Percentiles rank a stretch among this genome's conserved stretches.
These are phyloP conservation scores for Podospora comata DNA, from an alignment of 495 filamentous ascomycete genomes.

Conservation along the genomic window DNA sequence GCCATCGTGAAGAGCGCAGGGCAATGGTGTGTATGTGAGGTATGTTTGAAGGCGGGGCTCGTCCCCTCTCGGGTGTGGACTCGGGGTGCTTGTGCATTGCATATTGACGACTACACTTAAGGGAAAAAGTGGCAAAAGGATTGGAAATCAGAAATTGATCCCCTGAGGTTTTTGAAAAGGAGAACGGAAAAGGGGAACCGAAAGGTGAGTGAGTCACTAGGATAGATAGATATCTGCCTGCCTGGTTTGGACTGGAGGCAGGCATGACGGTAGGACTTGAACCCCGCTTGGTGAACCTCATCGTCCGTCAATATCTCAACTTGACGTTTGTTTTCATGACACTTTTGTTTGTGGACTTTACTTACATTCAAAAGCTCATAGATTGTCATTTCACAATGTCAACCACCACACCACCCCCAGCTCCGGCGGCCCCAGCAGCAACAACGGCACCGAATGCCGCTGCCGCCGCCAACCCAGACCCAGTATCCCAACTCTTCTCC, in stretches of 20 bases:
- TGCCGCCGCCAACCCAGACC: not conserved
- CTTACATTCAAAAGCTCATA: too few species aligned
- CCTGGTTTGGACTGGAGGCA: not conserved
- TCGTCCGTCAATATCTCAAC: not conserved
- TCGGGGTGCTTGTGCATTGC: not conserved
- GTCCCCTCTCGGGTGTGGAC: not conserved
- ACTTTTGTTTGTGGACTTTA: too few species aligned
- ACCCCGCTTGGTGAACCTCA: not conserved
- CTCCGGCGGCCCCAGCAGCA: not conserved
- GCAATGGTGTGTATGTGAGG: not conserved
- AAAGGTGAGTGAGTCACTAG: not conserved
- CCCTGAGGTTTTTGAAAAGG: not conserved
- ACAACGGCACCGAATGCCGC: not conserved
- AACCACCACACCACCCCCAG: not conserved
- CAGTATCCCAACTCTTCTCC: slow-evolving; percentile 49
- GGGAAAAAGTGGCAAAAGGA: not conserved
- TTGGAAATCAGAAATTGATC: not conserved
- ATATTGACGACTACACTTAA: not conserved
- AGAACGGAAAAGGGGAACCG: not conserved
- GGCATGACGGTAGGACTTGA: not conserved
- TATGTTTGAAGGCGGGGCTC: not conserved
- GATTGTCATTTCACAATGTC: not conserved
- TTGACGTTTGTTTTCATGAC: too few species aligned
- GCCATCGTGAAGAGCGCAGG: not conserved
- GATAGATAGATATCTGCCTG: not conserved